phyloP scores from a whole-genome alignment of 108 stramenopile genomes.

The Bacterosira constricta region DNA sequence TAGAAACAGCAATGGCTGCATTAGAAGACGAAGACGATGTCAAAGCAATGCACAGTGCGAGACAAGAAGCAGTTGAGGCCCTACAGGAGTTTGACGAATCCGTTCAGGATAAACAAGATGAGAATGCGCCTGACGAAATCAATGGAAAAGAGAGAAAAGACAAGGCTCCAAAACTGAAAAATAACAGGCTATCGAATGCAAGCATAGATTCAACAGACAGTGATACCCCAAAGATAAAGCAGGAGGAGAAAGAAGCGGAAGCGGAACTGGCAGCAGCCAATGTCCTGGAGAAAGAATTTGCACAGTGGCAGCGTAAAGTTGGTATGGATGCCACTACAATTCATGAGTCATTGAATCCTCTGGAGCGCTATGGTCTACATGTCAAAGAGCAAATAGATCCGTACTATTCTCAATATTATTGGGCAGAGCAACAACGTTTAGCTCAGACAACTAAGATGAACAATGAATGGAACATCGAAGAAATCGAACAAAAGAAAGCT shows the following conservation, averaged over 20 bases:
- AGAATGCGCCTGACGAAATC: constrained; percentile 6
- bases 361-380: constrained; percentile 70
- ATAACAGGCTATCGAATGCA: constrained; percentile 2
- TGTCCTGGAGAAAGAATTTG: constrained; percentile 94
- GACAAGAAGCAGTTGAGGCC: constrained; percentile 82
- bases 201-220: constrained; percentile 11
- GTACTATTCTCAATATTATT: constrained; percentile 72
- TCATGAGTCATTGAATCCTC: constrained; percentile 74
- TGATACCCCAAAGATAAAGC: constrained; percentile 2
- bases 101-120: constrained; percentile 57
- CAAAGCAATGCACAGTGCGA: constrained; percentile 71
- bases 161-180: constrained; percentile 25
- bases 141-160: constrained; percentile 26
- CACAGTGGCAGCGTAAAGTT: constrained; percentile 86
- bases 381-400: constrained; percentile 81
- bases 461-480: constrained; percentile 78
- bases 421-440: constrained; percentile 60
- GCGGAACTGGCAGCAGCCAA: too few species aligned
- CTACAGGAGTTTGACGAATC: constrained; percentile 87
- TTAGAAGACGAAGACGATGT: constrained; percentile 94
- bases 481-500: constrained; percentile 67
- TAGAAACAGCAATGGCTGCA: constrained; percentile 89
- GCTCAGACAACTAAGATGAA: constrained; percentile 33
- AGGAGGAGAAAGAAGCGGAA: constrained; percentile 49
- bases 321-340: constrained; percentile 82